Conservation (phyloP, 2,329 filamentous ascomycete genomes). For the Colletotrichum cereale region DNA sequence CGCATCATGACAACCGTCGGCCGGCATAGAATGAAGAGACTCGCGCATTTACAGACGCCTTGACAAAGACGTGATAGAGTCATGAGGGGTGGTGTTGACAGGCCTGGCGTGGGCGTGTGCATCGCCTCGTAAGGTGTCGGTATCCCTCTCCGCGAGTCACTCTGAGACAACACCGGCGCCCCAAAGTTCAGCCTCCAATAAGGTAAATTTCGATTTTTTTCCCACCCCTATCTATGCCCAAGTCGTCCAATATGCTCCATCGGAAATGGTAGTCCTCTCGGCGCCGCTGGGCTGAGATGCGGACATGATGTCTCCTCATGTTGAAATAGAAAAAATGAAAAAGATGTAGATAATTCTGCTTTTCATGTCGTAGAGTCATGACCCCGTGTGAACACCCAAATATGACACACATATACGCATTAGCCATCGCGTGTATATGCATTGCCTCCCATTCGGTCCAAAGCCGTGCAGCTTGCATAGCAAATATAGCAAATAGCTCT, state of each 20-base stretch:
- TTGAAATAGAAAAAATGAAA: conserved; percentile 19
- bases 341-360: conserved; percentile 14
- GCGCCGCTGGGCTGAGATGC: conserved; percentile 25
- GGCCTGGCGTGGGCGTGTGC: conserved; percentile 4
- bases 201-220: conserved; percentile 27
- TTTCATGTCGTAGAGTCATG: conserved; percentile 40
- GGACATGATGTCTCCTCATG: conserved; percentile 32
- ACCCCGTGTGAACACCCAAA: conserved; percentile 31
- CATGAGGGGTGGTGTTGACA: conserved; percentile 5
- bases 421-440: background rate
- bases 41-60: background rate
- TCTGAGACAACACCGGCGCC: conserved; percentile 13
- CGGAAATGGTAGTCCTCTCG: conserved; percentile 10
- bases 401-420: background rate
- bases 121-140: background rate
- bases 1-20: background rate
- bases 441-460: background rate
- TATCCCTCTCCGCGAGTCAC: conserved; percentile 15
- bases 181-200: background rate
- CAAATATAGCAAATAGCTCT: background rate
- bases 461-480: background rate
- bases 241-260: conserved; percentile 18
- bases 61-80: background rate
- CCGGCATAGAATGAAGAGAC: background rate
- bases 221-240: no score